Base-by-base conservation (phyloP, 768 basidiomycete genomes). In the Daedaleopsis sinensis region DNA sequence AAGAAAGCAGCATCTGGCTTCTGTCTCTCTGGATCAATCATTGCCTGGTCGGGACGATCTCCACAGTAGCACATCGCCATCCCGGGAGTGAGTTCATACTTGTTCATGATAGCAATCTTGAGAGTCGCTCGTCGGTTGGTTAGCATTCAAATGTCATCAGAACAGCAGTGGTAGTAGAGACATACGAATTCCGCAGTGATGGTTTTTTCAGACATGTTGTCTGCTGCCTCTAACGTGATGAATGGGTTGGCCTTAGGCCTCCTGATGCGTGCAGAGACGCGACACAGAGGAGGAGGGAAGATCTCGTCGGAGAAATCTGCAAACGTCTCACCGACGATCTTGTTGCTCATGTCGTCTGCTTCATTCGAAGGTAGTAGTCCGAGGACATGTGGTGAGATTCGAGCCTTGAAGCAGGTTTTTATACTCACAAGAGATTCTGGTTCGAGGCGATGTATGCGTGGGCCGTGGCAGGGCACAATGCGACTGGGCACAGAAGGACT, bases 1-100 rank as follows among this genome's bases (percentile, higher is more conserved):
- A 50, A 61, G 16, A 61, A 37, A 1, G 59, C 59, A 8, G 48
- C 47, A 16, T 61, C 59, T 8, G 56, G 18, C 59, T 56, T 61
- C 50, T 50, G 55, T 18, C 18, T 2, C 13, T 21, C 44, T 21
- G 18, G 6, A 15, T 24, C 10, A 38, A 50, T 53, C 7, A 24
- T 55, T 0, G 32, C 9, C 15, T 37, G 19, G 36, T 55, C 49
- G 10, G 49, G 49, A 13, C 12, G 27, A 3, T 38, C 19, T 10
- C 52, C 37, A 3, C 48, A 56, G 11, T 9, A 13, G 7, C 47
- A 39, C 49, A 61, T 19, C 23, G 56, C 42, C 9, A 56, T 24
- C 11, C 39, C 39, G 3, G 54, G 49, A 1, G 19, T 36, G 39
- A 61, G 42, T 13, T 35, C 19, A 18, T 61, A 1, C 19, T 39